Evolutionary conservation across 768 basidiomycete species (phyloP).

Genomic region (Mycena polygramma): DNA sequence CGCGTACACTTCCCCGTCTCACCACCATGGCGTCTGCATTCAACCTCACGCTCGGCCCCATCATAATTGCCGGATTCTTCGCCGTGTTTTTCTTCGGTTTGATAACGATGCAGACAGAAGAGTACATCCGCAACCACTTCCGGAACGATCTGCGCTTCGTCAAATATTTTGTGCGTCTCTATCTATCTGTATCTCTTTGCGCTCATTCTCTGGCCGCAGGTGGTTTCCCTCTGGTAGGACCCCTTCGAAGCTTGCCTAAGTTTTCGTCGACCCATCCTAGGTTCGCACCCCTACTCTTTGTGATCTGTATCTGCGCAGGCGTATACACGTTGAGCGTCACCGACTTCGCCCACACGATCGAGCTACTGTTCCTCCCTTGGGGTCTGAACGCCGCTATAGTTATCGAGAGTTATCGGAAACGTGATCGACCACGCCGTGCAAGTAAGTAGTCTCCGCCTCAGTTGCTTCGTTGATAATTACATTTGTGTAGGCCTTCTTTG

Average conservation of each 20-base stretch:
- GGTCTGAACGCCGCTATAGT: not conserved
- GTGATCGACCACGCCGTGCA: slow-evolving; percentile 21
- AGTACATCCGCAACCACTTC: too few species aligned
- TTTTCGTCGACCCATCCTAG: too few species aligned
- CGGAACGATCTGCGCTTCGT: too few species aligned
- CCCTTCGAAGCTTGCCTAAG: too few species aligned
- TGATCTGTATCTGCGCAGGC: not conserved
- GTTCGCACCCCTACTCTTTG: too few species aligned
- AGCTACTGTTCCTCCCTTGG: slow-evolving; percentile 12
- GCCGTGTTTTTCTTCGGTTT: not conserved
- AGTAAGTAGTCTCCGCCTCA: not conserved
- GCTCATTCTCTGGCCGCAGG: too few species aligned
- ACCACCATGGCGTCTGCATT: not conserved
- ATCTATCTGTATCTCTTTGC: too few species aligned
- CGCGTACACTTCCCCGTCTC: too few species aligned
- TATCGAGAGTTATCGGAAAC: slow-evolving; percentile 10
- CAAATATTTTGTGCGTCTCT: too few species aligned
- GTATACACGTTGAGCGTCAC: slow-evolving; percentile 24
- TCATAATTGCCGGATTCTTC: slow-evolving; percentile 7
- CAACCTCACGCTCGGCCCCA: slow-evolving; percentile 11
- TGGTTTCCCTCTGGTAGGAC: too few species aligned
- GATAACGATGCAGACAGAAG: too few species aligned
- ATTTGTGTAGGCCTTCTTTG: slow-evolving; percentile 21
- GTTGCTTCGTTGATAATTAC: not conserved
- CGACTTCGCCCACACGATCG: slow-evolving; percentile 18